Evolutionary conservation across 1,284 basidiomycete genomes (phyloP).

Genomic region (Apiotrichum sp.): DNA sequence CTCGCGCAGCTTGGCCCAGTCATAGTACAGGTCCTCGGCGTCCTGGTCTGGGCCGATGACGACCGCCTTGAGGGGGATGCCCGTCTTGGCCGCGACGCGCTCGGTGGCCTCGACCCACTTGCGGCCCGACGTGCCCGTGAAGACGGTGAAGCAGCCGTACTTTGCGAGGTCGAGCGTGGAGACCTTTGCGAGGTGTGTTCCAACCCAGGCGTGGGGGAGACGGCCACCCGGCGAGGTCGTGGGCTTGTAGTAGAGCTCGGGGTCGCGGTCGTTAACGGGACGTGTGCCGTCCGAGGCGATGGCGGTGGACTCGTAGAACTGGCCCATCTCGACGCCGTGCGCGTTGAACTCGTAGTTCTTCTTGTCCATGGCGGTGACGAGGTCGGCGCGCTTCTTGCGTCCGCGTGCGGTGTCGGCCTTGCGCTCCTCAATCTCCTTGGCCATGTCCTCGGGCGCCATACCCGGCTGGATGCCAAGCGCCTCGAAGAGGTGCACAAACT

Average conservation of each 20-base stretch:
- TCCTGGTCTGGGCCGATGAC: slow-evolving; percentile 11
- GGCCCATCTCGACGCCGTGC: slow-evolving; percentile 17
- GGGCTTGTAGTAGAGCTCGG: slow-evolving; percentile 11
- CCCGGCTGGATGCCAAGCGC: slow-evolving; percentile 16
- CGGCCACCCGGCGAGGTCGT: slow-evolving; percentile 11
- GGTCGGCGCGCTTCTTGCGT: slow-evolving; percentile 12
- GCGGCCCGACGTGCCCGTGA: slow-evolving; percentile 8
- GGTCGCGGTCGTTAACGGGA: slow-evolving; percentile 7
- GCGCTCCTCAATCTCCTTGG: slow-evolving; percentile 16
- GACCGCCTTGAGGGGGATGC: slow-evolving; percentile 6
- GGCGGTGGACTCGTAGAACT: slow-evolving; percentile 11
- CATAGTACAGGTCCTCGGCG: slow-evolving; percentile 16
- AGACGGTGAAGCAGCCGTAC: slow-evolving; percentile 10
- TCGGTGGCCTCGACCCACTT: slow-evolving; percentile 5
- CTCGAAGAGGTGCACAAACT: slow-evolving; percentile 15
- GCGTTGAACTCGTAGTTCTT: slow-evolving; percentile 20
- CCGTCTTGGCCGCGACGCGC: not conserved
- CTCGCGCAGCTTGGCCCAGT: slow-evolving; percentile 16
- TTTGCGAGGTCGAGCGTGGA: slow-evolving; percentile 11
- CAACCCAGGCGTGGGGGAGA: slow-evolving; percentile 14
- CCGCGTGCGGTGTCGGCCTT: slow-evolving; percentile 11
- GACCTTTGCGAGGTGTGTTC: slow-evolving; percentile 1
- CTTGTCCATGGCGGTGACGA: slow-evolving; percentile 12
- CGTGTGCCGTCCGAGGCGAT: slow-evolving; percentile 9
- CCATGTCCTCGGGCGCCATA: slow-evolving; percentile 11